A percentile compares a stretch with the other conserved stretches of the same genome.
Conservation (phyloP, 2,329 filamentous ascomycete species). For the Sporothrix humicola region DNA sequence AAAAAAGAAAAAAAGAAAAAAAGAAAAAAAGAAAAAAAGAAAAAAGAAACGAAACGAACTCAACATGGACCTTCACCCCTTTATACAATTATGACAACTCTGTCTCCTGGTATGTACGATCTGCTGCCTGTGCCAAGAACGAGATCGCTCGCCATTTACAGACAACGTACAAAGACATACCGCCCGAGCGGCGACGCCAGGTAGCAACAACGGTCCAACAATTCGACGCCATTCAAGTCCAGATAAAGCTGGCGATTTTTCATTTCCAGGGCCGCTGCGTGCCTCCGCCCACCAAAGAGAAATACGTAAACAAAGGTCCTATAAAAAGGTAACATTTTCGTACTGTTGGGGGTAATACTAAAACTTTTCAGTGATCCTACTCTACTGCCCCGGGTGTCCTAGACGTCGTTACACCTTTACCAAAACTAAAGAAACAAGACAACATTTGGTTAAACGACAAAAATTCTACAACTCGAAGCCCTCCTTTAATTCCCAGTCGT, state of each 20-base stretch:
- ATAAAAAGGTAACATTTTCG: too few relatives aligned
- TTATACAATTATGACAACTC: background rate
- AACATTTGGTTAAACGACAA: background rate
- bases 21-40: too few relatives aligned
- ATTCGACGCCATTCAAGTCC: too few relatives aligned
- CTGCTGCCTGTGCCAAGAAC: background rate
- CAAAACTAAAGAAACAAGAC: background rate
- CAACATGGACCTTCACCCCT: background rate
- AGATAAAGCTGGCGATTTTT: too few relatives aligned
- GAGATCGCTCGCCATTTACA: conserved; percentile 1
- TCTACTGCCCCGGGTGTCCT: background rate
- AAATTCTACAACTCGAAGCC: conserved; percentile 5
- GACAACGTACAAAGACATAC: background rate
- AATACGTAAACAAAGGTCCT: too few relatives aligned
- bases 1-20: too few relatives aligned
- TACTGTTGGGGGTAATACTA: background rate
- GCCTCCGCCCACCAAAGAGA: too few relatives aligned
- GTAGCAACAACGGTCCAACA: background rate
- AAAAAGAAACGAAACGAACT: too few relatives aligned
- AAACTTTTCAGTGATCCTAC: background rate
- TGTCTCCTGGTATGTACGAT: background rate
- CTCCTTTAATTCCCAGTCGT: conserved; percentile 1
- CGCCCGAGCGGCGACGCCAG: conserved; percentile 6
- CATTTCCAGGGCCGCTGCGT: too few relatives aligned
- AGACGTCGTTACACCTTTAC: background rate